phyloP scores from a whole-genome alignment of 1,139 yeast species.

The Zygosaccharomyces sapae region DNA sequence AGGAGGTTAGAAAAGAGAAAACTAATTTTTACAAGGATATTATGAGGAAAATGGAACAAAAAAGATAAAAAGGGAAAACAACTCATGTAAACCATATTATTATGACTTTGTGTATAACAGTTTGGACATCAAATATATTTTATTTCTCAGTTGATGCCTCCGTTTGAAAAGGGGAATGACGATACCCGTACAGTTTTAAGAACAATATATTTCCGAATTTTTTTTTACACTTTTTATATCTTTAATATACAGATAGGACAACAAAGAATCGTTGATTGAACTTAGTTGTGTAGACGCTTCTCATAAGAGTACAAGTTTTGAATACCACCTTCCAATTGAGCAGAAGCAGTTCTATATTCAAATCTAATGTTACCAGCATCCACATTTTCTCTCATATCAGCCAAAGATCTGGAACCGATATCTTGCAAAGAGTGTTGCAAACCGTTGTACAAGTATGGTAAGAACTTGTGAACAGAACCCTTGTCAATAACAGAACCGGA shows the following conservation, averaged over 20 bases:
- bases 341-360: slow-evolving; percentile 97
- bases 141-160: too few relatives aligned
- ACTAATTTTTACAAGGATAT: slow-evolving; percentile 41
- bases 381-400: slow-evolving; percentile 61
- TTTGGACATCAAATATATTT: too few relatives aligned
- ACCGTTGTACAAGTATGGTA: slow-evolving; percentile 92
- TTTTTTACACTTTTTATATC: too few relatives aligned
- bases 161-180: too few relatives aligned
- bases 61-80: neutral
- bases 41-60: slow-evolving; percentile 19
- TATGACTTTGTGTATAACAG: too few relatives aligned
- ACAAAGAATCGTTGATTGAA: neutral
- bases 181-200: too few relatives aligned
- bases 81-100: neutral
- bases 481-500: slow-evolving; percentile 95
- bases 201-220: too few relatives aligned
- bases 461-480: slow-evolving; percentile 89
- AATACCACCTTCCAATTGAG: slow-evolving; percentile 98
- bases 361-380: slow-evolving; percentile 74
- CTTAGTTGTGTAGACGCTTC: slow-evolving; percentile 87
- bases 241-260: neutral
- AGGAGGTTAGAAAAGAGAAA: slow-evolving; percentile 49
- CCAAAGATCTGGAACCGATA: slow-evolving; percentile 75
- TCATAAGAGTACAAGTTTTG: slow-evolving; percentile 95
- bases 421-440: slow-evolving; percentile 98